These are phyloP conservation scores for Naganishia onofrii DNA, from an alignment of 768 basidiomycete species.

Conservation along the genomic window DNA sequence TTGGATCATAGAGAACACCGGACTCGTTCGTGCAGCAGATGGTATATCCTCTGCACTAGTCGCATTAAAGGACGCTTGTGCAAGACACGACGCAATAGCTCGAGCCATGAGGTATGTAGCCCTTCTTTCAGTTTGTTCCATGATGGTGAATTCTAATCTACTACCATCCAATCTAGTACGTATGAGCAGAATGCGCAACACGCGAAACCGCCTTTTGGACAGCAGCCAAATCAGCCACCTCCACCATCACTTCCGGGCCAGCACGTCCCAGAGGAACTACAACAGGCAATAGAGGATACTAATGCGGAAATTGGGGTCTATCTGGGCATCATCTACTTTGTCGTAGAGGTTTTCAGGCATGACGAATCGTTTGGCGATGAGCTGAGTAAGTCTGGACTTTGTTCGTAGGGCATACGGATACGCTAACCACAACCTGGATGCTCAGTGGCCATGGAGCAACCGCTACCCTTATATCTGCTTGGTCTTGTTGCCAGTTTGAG, in stretches of 20 bases:
- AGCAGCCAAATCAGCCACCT: constrained; percentile 57
- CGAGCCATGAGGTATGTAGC: constrained; percentile 15
- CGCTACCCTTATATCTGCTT: constrained; percentile 87
- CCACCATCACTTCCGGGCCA: constrained; percentile 9
- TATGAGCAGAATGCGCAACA: constrained; percentile 17
- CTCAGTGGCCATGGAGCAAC: constrained; percentile 90
- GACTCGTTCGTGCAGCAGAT: constrained; percentile 75
- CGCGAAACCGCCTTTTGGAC: constrained; percentile 60
- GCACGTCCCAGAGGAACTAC: constrained; percentile 57
- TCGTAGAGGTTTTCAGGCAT: constrained; percentile 88
- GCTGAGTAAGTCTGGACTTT: constrained; percentile 66
- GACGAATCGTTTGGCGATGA: constrained; percentile 95
- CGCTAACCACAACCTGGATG: not conserved
- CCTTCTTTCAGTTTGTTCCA: not conserved
- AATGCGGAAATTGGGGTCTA: constrained; percentile 59
- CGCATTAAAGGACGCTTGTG: constrained; percentile 81
- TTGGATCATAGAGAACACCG: constrained; percentile 92
- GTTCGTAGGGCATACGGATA: constrained; percentile 19
- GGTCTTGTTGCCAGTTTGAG: constrained; percentile 82
- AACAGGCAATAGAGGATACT: constrained; percentile 81
- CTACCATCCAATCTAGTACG: not conserved
- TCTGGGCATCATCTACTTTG: constrained; percentile 88
- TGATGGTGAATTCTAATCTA: not conserved
- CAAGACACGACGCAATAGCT: constrained; percentile 35
- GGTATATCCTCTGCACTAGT: constrained; percentile 78